These are phyloP conservation scores for Fraxinus excelsior DNA, from an alignment of 257 asterid genomes.

Conservation along the genomic window DNA sequence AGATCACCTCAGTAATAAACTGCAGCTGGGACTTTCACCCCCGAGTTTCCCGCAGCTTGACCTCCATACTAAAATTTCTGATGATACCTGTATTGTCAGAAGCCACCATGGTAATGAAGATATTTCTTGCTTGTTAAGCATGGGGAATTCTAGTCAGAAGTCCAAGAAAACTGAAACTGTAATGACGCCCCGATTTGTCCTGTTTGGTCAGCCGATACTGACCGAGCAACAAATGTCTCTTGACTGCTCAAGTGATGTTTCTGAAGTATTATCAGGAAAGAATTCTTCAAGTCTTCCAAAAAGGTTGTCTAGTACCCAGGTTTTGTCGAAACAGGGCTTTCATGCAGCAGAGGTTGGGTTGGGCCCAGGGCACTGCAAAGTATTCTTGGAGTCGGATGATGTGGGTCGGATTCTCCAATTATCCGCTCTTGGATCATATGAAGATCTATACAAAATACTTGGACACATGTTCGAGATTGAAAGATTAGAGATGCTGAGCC, in stretches of 20 bases:
- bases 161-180: slow-evolving; percentile 37
- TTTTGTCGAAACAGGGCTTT: not conserved
- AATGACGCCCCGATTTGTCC: slow-evolving; percentile 65
- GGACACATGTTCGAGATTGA: slow-evolving; percentile 71
- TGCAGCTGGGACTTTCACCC: slow-evolving; percentile 61
- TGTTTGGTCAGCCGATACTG: slow-evolving; percentile 94
- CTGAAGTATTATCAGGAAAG: slow-evolving; percentile 14
- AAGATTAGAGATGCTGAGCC: slow-evolving; percentile 56
- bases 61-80: slow-evolving; percentile 46
- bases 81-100: slow-evolving; percentile 32
- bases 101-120: slow-evolving; percentile 45
- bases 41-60: slow-evolving; percentile 52
- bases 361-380: slow-evolving; percentile 80
- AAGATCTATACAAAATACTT: slow-evolving; percentile 68
- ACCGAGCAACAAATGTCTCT: slow-evolving; percentile 88
- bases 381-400: slow-evolving; percentile 84
- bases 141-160: slow-evolving; percentile 56
- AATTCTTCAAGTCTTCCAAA: slow-evolving; percentile 35
- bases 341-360: slow-evolving; percentile 52
- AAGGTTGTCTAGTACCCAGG: slow-evolving; percentile 32
- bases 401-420: slow-evolving; percentile 79
- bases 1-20: slow-evolving; percentile 73
- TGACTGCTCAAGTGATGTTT: slow-evolving; percentile 19
- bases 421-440: slow-evolving; percentile 75
- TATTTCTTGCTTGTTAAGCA: slow-evolving; percentile 74